A percentile compares a stretch with the other conserved stretches of the same genome.
phyloP scores from a whole-genome alignment of 2,329 filamentous ascomycete species.

The Xylaria sp. region DNA sequence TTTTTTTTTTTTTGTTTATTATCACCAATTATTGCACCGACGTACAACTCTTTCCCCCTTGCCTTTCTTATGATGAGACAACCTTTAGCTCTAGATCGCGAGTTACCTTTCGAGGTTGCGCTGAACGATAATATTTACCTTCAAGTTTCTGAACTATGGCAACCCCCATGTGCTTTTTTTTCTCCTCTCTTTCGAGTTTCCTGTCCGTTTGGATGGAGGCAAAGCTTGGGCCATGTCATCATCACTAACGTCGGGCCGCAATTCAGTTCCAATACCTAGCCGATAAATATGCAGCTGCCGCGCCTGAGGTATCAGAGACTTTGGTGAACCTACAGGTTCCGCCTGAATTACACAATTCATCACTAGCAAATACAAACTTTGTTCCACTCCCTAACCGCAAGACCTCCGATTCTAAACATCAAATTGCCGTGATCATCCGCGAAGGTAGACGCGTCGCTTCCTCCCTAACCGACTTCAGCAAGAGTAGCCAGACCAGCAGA shows the following conservation, averaged over 20 bases:
- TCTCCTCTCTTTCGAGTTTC: slow-evolving; percentile 5
- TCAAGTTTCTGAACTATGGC: slow-evolving; percentile 56
- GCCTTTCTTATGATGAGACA: slow-evolving; percentile 56
- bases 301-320: slow-evolving; percentile 73
- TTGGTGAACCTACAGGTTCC: slow-evolving; percentile 74
- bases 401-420: slow-evolving; percentile 61
- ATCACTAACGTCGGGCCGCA: slow-evolving; percentile 29
- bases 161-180: slow-evolving; percentile 24
- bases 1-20: background rate
- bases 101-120: slow-evolving; percentile 66
- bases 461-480: slow-evolving; percentile 62
- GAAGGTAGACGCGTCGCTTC: slow-evolving; percentile 71
- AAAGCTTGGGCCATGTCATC: background rate
- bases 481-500: slow-evolving; percentile 62
- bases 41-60: slow-evolving; percentile 16
- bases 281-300: slow-evolving; percentile 74
- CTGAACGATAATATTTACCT: slow-evolving; percentile 68
- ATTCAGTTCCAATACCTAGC: slow-evolving; percentile 71
- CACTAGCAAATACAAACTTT: slow-evolving; percentile 60
- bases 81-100: slow-evolving; percentile 86
- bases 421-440: slow-evolving; percentile 71
- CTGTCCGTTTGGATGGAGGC: background rate
- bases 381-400: slow-evolving; percentile 67
- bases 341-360: slow-evolving; percentile 60
- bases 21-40: background rate